Conservation (phyloP, 495 filamentous ascomycete genomes). For the Parmelia sp. region DNA sequence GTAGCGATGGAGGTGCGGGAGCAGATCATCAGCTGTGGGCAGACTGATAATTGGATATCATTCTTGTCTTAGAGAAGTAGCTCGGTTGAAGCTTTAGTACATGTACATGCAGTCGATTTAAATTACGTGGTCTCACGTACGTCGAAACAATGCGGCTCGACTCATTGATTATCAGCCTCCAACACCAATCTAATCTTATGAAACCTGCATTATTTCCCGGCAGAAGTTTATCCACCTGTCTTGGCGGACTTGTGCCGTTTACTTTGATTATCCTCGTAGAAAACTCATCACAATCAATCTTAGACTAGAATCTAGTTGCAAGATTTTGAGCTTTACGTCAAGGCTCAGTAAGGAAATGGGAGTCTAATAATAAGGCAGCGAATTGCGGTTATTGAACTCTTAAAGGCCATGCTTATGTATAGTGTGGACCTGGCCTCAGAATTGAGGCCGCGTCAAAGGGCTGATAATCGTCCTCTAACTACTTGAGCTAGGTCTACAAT, state of each 20-base stretch:
- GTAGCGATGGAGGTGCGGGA: neutral
- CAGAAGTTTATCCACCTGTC: neutral
- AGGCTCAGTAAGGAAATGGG: too few species aligned
- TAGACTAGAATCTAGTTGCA: too few species aligned
- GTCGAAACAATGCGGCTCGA: neutral
- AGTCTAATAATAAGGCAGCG: too few species aligned
- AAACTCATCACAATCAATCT: too few species aligned
- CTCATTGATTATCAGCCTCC: neutral
- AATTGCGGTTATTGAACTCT: too few species aligned
- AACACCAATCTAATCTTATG: neutral
- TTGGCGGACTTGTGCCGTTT: neutral
- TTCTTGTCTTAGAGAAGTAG: neutral
- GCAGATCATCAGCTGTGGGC: neutral
- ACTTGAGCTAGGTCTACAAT: neutral
- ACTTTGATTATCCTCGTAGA: too few species aligned
- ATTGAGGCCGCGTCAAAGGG: too few species aligned
- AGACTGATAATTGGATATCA: neutral
- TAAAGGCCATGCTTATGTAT: too few species aligned
- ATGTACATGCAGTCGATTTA: neutral
- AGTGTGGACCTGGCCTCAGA: too few species aligned
- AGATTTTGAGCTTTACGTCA: too few species aligned
- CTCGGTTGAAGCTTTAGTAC: neutral
- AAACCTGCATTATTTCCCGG: neutral
- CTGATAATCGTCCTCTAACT: neutral
- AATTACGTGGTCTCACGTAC: neutral